Evolutionary conservation across 176 grass and related monocot genomes (phyloP).

Genomic region (Hordeum marinum): DNA sequence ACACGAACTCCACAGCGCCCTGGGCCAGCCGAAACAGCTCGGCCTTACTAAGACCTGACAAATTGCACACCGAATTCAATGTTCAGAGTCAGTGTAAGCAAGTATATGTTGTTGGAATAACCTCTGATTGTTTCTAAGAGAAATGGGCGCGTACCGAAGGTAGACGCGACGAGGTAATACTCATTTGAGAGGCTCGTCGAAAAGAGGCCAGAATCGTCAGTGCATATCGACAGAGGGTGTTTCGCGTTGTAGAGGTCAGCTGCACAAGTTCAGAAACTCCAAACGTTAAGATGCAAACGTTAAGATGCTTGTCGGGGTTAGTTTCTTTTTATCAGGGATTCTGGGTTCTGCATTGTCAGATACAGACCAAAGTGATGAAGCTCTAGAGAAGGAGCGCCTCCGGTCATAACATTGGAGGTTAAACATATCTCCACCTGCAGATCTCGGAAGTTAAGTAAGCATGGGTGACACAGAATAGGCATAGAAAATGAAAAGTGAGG

Average conservation of each 20-base stretch:
- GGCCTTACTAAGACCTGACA: conserved; percentile 59
- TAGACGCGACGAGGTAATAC: conserved; percentile 51
- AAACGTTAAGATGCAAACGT: conserved; percentile 11
- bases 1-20: conserved; percentile 48
- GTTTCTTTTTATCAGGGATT: background rate
- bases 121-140: background rate
- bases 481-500: background rate
- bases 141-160: conserved; percentile 52
- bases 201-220: conserved; percentile 77
- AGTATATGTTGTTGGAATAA: background rate
- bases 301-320: background rate
- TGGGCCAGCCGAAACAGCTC: conserved; percentile 69
- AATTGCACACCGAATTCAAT: background rate
- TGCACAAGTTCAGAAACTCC: conserved; percentile 27
- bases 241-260: conserved; percentile 73
- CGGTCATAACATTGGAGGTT: conserved; percentile 92
- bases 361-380: conserved; percentile 81
- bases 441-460: conserved; percentile 9
- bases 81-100: background rate
- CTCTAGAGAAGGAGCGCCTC: conserved; percentile 56
- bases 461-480: background rate
- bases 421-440: conserved; percentile 90
- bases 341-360: background rate
- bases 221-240: conserved; percentile 78
- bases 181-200: conserved; percentile 88